A percentile compares a stretch with the other conserved stretches of the same genome.
phyloP scores from a whole-genome alignment of 495 filamentous ascomycete genomes.

The Neurospora pannonica region DNA sequence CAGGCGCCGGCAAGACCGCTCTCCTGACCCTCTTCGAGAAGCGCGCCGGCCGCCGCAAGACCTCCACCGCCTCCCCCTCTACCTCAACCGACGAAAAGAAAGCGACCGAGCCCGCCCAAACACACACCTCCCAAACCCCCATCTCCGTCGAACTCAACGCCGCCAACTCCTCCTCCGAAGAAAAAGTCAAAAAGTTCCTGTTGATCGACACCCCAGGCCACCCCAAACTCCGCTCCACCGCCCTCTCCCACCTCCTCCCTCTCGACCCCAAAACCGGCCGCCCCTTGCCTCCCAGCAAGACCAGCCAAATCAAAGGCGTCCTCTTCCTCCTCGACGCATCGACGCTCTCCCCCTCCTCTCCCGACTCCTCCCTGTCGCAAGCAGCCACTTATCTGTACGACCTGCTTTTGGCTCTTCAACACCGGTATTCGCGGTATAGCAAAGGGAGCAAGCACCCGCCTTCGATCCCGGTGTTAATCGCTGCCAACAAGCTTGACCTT shows the following conservation, averaged over 20 bases:
- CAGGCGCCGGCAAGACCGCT: conserved; percentile 79
- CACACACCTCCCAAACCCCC: conserved; percentile 75
- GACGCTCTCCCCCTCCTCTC: conserved; percentile 36
- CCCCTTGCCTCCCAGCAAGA: conserved; percentile 22
- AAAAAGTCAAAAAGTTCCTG: conserved; percentile 54
- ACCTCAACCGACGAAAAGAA: neutral
- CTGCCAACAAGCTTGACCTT: conserved; percentile 89
- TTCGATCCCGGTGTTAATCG: conserved; percentile 67
- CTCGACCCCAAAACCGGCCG: conserved; percentile 48
- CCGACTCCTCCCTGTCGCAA: neutral
- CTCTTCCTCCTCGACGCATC: conserved; percentile 86
- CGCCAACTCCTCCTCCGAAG: conserved; percentile 44
- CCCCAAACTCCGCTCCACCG: conserved; percentile 71
- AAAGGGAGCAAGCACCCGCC: conserved; percentile 50
- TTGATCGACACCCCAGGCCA: conserved; percentile 88
- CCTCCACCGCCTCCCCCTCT: conserved; percentile 4
- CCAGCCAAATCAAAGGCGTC: conserved; percentile 61
- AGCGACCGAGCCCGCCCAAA: conserved; percentile 1
- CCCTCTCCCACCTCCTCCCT: conserved; percentile 43
- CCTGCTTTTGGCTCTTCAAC: conserved; percentile 70
- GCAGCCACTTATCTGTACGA: conserved; percentile 67
- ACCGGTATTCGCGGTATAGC: conserved; percentile 39
- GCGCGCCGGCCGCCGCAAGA: conserved; percentile 22
- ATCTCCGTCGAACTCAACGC: conserved; percentile 63
- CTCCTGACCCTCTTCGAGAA: conserved; percentile 58